Evolutionary conservation across 192 early-diverging fungal species (phyloP), one percentile per base, ranked within the genome.

Genomic region (Cetraspora pellucida): DNA sequence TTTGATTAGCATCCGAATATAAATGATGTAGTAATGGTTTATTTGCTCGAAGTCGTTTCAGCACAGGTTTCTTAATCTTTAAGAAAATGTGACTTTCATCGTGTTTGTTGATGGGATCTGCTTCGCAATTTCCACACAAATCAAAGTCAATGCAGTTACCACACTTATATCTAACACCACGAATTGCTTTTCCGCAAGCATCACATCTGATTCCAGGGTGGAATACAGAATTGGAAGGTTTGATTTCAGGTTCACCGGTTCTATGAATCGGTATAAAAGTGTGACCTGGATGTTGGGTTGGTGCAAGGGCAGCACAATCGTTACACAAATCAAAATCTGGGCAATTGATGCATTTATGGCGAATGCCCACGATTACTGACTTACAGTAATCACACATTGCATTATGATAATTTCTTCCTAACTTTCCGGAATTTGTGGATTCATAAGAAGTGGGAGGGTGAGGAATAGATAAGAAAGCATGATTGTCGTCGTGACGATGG

Each of bases 141-240:
- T 93, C 91, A 78, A 85, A 91, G 60, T 90, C 82, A 23, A 75
- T 21, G 69, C 91, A 93, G 63, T 87, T 83, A 21, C 82, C 84
- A 66, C 87, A 88, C 85, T 88, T 88, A 74, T 84, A 88, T 28
- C 85, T 77, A 28, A 84, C 64, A 25, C 87, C 87, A 59, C 54
- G 47, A 21, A 88, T 86, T 23, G 43, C 30, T 10, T 74, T 73
- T 0, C 83, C 46, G 23, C 87, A 88, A 10, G 78, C 79, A 81
- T 88, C 85, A 58, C 87, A 88, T 17, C 78, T 46, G 8, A 88
- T 79, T 17, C 81, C 82, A 72, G 61, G 27, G 69, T 88, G 85
- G 16, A 45, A 31, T 5, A 74, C 77, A 16, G 70, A 19, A 45
- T 79, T 77, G 13, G 77, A 5, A 85, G 49, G n/a, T 45, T 69